Conservation (phyloP, 192 early-diverging fungal species). For the Podila horticola region DNA sequence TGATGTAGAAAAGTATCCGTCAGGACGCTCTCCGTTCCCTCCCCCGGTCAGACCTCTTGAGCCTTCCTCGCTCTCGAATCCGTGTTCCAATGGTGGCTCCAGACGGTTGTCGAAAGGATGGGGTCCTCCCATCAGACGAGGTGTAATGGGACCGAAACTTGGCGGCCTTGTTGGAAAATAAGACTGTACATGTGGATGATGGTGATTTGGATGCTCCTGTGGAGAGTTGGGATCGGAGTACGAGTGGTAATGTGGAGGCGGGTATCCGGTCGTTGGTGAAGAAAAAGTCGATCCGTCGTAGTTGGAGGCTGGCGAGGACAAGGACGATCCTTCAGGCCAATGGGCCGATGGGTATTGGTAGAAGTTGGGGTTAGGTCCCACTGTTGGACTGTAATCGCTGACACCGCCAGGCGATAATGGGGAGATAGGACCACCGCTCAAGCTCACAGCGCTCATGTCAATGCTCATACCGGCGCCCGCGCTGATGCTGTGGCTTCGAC, state of each 20-base stretch:
- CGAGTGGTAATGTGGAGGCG: not conserved
- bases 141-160: conserved; percentile 40
- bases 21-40: not conserved
- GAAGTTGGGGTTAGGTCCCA: not conserved
- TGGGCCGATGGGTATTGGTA: conserved; percentile 16
- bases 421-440: conserved; percentile 22
- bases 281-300: conserved; percentile 48
- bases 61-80: conserved; percentile 14
- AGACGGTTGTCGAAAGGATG: conserved; percentile 38
- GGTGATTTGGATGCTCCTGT: conserved; percentile 16
- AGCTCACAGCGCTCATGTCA: conserved; percentile 11
- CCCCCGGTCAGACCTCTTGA: no score
- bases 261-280: conserved; percentile 23
- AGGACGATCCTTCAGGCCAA: conserved; percentile 30
- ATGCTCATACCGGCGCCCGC: conserved; percentile 42
- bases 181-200: conserved; percentile 15
- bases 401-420: conserved; percentile 32
- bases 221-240: conserved; percentile 22
- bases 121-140: conserved; percentile 34
- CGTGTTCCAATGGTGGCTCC: conserved; percentile 26
- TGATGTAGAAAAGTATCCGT: not conserved
- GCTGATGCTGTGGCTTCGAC: conserved; percentile 47
- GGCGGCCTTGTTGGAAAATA: conserved; percentile 25
- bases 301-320: conserved; percentile 37
- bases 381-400: conserved; percentile 17